phyloP scores from a whole-genome alignment of 2,329 filamentous ascomycete species.

The Alternaria longipes region DNA sequence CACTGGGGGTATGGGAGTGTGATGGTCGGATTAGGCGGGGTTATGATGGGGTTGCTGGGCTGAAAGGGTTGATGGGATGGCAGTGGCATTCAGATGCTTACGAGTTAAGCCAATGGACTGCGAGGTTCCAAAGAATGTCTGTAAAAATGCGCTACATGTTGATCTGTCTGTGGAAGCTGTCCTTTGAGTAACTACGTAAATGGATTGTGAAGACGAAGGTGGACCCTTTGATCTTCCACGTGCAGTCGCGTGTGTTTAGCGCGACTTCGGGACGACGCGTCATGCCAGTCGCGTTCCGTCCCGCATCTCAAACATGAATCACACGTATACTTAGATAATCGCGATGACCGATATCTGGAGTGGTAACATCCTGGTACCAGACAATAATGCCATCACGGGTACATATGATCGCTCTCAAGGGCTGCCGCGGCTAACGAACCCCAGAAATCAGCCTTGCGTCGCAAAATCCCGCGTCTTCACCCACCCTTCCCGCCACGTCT shows the following conservation, averaged over 20 bases:
- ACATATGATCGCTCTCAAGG: background rate
- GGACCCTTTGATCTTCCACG: background rate
- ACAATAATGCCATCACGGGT: slow-evolving; percentile 39
- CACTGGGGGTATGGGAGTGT: slow-evolving; percentile 59
- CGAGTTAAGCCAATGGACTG: accelerated
- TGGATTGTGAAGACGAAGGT: background rate
- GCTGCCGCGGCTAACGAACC: background rate
- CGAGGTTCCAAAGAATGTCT: background rate
- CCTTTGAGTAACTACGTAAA: accelerated
- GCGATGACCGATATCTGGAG: slow-evolving; percentile 48
- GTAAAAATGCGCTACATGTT: accelerated
- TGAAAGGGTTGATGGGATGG: no score
- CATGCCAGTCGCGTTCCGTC: slow-evolving; percentile 9
- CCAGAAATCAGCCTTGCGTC: slow-evolving; percentile 44
- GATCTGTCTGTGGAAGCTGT: accelerated
- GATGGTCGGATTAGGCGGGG: slow-evolving; percentile 29
- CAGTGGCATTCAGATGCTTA: background rate
- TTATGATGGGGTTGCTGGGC: background rate
- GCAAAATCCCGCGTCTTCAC: slow-evolving; percentile 26
- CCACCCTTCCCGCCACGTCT: slow-evolving; percentile 22
- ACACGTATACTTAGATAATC: background rate
- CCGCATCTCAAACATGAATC: background rate
- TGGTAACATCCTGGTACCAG: slow-evolving; percentile 45
- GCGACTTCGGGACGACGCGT: slow-evolving; percentile 21
- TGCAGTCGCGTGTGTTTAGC: slow-evolving; percentile 26